Conservation (phyloP, 73 alveolate genomes). For the Tetrahymena borealis region DNA sequence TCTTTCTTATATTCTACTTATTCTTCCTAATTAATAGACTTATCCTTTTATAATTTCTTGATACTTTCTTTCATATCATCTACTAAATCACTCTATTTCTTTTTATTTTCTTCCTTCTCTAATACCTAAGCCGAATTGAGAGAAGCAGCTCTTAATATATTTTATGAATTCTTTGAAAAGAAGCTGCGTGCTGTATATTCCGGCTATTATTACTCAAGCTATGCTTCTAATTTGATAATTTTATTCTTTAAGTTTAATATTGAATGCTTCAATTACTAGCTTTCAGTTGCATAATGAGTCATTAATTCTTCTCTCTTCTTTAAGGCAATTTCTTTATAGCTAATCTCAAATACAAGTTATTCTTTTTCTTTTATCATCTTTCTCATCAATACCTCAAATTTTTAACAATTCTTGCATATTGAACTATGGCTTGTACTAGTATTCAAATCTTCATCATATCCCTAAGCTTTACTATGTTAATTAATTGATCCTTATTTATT, state of each 20-base stretch:
- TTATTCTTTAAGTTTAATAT: neutral
- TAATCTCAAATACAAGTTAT: neutral
- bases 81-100: neutral
- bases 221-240: neutral
- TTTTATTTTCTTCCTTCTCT: neutral
- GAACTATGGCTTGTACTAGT: neutral
- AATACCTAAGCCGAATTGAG: neutral
- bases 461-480: neutral
- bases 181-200: neutral
- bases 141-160: neutral
- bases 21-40: neutral
- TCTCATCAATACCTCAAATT: neutral
- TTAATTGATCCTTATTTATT: no score
- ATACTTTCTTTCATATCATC: neutral
- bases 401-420: neutral
- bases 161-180: neutral
- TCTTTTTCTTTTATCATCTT: neutral
- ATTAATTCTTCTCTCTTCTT: neutral
- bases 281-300: constrained; percentile 1
- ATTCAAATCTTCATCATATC: neutral
- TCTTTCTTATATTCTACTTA: neutral
- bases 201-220: neutral
- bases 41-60: neutral
- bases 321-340: neutral
- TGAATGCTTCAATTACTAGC: neutral